Evolutionary conservation across 441 rosid genomes (phyloP).

Genomic region (Rhodomyrtus psidioides): DNA sequence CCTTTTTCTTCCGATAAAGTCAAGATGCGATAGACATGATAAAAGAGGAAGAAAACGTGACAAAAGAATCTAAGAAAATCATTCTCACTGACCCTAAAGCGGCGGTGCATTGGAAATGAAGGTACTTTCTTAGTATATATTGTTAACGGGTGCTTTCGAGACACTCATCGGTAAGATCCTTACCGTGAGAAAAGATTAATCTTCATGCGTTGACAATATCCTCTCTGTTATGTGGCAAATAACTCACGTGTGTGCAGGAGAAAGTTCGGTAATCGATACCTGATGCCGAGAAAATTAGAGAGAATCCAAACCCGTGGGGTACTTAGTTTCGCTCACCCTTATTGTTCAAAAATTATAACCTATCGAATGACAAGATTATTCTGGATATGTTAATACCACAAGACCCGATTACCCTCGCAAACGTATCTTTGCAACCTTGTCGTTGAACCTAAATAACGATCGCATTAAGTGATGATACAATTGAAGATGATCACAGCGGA

Average conservation of each 20-base stretch:
- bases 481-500: accelerated
- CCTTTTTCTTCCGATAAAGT: background rate
- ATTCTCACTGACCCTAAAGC: background rate
- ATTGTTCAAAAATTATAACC: accelerated
- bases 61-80: background rate
- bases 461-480: background rate
- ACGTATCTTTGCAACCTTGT: accelerated
- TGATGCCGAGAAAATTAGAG: background rate
- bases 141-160: background rate
- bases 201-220: background rate
- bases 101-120: background rate
- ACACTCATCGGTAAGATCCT: accelerated
- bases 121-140: accelerated
- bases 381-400: background rate
- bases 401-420: too few relatives aligned
- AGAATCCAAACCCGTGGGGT: background rate
- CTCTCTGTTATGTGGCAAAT: background rate
- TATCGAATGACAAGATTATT: background rate
- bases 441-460: background rate
- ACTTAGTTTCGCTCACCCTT: background rate
- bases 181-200: background rate
- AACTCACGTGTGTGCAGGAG: accelerated
- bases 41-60: background rate
- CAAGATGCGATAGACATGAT: background rate
- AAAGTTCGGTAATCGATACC: background rate